Base-by-base conservation (phyloP, 139 green algal species). In the Medakamo hakoo region DNA sequence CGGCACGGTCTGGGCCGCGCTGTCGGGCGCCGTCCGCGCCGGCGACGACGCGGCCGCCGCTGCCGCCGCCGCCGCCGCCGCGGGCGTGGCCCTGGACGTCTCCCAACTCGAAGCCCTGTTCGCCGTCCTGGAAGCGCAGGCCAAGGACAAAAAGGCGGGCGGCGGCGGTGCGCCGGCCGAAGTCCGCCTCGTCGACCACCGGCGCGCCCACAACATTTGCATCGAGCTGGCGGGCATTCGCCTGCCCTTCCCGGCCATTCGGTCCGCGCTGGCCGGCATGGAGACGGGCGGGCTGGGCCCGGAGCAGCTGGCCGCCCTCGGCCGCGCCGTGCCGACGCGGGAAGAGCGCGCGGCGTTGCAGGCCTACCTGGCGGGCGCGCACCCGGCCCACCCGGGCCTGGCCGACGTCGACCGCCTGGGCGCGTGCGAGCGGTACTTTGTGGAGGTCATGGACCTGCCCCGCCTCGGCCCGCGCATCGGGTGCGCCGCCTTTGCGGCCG, bases 141-240 rank as follows among this genome's bases (percentile, higher is more conserved):
- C 31, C 19, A n/a, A 58, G 14, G 14, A 19, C 16, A 14, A 1
- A 29, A 4, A 4, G 4, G 58, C 23, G 71, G 61, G 61, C 73
- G 59, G 68, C 57, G 19, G 64, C 40, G 4, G 27, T 27, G 49
- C 63, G 62, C 30, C 68, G 62, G 58, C 63, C 23, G 65, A 77
- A 59, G 79, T 92, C 20, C 63, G 59, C 0, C 68, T 94, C 30
- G 66, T 94, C n/a, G 86, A 91, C 65, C 69, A 85, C 60, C 75
- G 78, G 55, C 72, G 86, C n/a, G 78, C 84, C 2, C 80, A 92
- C 73, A 92, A 91, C 73, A 87, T 92, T 49, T 78, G 71, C 72
- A 94, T 94, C 57, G 76, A 92, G 71, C 76, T 94, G 14, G 76
- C 73, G 2, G 82, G 81, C 49, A 77, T 89, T 24, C 72, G 76